Evolutionary conservation across 345 rosid species (phyloP).

Genomic region (Camelina hispida): DNA sequence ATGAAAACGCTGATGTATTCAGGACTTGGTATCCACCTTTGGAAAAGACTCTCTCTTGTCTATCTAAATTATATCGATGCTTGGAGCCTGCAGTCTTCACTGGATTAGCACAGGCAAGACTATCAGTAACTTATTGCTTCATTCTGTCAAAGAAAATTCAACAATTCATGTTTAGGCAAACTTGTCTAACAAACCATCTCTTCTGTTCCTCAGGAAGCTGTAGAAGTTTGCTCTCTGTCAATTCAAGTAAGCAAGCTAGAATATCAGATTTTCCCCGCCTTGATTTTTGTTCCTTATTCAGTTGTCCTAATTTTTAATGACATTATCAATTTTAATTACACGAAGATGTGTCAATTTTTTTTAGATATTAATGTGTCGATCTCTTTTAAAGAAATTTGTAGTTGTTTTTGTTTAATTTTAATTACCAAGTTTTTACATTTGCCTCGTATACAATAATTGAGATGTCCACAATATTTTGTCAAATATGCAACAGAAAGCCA

Average conservation of each 20-base stretch:
- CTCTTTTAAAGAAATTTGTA: background rate
- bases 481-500: slow-evolving; percentile 73
- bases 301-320: slow-evolving; percentile 2
- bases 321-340: slow-evolving; percentile 12
- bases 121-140: slow-evolving; percentile 22
- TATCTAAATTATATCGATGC: slow-evolving; percentile 87
- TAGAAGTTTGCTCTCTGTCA: slow-evolving; percentile 87
- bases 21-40: slow-evolving; percentile 95
- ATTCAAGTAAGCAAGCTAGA: slow-evolving; percentile 73
- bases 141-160: slow-evolving; percentile 22
- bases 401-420: slow-evolving; percentile 12
- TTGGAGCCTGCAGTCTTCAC: slow-evolving; percentile 88
- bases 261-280: slow-evolving; percentile 20
- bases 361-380: slow-evolving; percentile 4
- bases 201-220: slow-evolving; percentile 80
- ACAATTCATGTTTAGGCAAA: slow-evolving; percentile 32
- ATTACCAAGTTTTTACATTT: slow-evolving; percentile 16
- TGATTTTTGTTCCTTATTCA: slow-evolving; percentile 21
- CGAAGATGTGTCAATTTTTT: background rate
- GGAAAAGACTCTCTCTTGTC: slow-evolving; percentile 92
- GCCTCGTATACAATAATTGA: slow-evolving; percentile 14
- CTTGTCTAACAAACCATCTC: slow-evolving; percentile 31
- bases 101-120: slow-evolving; percentile 91
- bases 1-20: slow-evolving; percentile 64
- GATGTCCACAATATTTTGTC: slow-evolving; percentile 19